Base-by-base conservation (phyloP, 2,329 filamentous ascomycete species). In the Arachnomyces sp. region DNA sequence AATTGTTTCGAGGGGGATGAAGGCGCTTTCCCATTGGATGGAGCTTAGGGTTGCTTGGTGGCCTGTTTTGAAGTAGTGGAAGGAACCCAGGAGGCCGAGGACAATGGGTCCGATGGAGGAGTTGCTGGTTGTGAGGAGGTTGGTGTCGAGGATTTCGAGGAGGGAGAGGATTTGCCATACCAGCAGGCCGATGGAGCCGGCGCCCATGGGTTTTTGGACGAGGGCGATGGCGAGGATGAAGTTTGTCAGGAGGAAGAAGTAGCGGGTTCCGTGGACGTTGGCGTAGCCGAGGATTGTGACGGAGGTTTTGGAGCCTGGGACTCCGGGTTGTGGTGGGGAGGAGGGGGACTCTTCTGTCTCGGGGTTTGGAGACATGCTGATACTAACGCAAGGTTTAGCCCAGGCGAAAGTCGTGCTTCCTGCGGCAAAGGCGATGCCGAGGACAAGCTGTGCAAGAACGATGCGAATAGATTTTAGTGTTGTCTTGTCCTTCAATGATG, bases 61-160 rank as follows among this genome's bases (percentile, higher is more conserved):
- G 45, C 92, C 92, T 0, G 92, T 98, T 59, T 94, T 95, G 77
- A 98, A 98, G 70, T 81, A 98, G 68, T 95, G 82, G 64, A 90
- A 94, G 54, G 84, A 87, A 44, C 89, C 92, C 1, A 98, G 77
- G n/a, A 96, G 67, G 8, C 81, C 90, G 17, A 96, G 76, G 47
- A 93, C 73, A 30, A 92, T 70, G 14, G 92, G 89, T 0, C 88
- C 90, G 52, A 96, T 83, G 5, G 87, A 73, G 0, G 63, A 65
- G 46, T 65, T 66, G 33, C 79, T 80, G 36, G 76, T 70, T 12
- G 81, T 77, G 1, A 79, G 63, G 28, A 66, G 66, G 51, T 79
- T 79, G 2, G 74, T 76, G 57, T 79, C 76, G 39, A 81, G 63
- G 38, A 81, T 76, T 50, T 81, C 78, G 36, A 79, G 67, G 1